These are phyloP conservation scores for Aspergillus brasiliensis DNA, from an alignment of 2,329 filamentous ascomycete genomes.

Conservation along the genomic window DNA sequence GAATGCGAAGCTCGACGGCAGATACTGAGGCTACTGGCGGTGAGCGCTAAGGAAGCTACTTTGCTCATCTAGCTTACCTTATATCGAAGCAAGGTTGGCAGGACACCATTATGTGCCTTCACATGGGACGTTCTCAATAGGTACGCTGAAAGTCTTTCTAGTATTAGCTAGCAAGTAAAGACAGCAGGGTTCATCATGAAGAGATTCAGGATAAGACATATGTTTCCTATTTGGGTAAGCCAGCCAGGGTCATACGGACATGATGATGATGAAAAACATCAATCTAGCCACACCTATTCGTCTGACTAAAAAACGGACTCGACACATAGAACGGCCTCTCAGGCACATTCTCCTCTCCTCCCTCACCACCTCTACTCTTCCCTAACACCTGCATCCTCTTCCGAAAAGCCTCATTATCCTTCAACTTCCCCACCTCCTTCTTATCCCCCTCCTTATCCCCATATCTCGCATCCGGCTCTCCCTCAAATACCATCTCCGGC, in stretches of 20 bases:
- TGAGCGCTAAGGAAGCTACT: too few species aligned
- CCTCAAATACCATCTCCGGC: constrained; percentile 7
- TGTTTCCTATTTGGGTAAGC: too few species aligned
- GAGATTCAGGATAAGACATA: too few species aligned
- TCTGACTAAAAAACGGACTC: constrained; percentile 19
- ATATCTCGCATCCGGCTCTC: constrained; percentile 22
- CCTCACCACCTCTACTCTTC: neutral
- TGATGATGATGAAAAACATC: neutral
- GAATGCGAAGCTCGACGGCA: too few species aligned
- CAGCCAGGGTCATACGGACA: too few species aligned
- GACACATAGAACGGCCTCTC: constrained; percentile 22
- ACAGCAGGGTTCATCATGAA: too few species aligned
- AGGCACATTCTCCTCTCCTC: neutral
- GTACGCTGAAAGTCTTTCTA: too few species aligned
- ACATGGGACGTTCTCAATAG: too few species aligned
- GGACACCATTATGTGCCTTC: too few species aligned
- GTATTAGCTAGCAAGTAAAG: accelerated
- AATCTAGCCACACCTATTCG: neutral
- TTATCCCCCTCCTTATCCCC: constrained; percentile 3
- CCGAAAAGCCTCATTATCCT: constrained; percentile 13
- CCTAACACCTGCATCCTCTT: constrained; percentile 17
- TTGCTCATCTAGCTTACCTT: too few species aligned
- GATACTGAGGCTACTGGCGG: too few species aligned
- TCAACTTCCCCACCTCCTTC: constrained; percentile 4
- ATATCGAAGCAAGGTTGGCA: too few species aligned